A percentile compares a stretch with the other conserved stretches of the same genome.
phyloP scores from a whole-genome alignment of 2,329 filamentous ascomycete species.

The Alternaria infectoria region DNA sequence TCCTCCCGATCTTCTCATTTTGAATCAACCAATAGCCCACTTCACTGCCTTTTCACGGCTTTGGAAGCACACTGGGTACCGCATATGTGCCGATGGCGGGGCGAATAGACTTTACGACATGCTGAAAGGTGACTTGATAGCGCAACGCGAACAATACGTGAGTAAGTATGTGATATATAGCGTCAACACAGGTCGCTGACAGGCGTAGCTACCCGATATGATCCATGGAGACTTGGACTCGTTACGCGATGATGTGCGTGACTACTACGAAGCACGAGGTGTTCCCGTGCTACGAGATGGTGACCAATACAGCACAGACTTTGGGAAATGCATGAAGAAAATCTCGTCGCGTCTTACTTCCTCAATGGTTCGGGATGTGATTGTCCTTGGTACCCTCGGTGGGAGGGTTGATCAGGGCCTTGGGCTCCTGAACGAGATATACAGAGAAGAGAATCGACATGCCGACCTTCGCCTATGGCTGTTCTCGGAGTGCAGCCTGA shows the following conservation, averaged over 20 bases:
- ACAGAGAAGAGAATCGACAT: constrained; percentile 55
- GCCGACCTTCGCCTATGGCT: constrained; percentile 69
- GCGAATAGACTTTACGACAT: constrained; percentile 75
- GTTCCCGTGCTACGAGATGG: constrained; percentile 71
- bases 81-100: constrained; percentile 88
- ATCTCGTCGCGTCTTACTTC: constrained; percentile 54
- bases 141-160: constrained; percentile 39
- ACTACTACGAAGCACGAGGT: constrained; percentile 69
- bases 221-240: constrained; percentile 96
- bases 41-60: constrained; percentile 58
- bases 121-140: constrained; percentile 39
- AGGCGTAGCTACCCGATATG: constrained; percentile 54
- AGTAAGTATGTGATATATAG: constrained; percentile 9
- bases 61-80: constrained; percentile 63
- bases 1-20: constrained; percentile 50
- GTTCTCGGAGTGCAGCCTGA: constrained; percentile 79
- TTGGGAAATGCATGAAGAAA: constrained; percentile 76
- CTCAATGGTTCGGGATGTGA: constrained; percentile 62
- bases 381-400: constrained; percentile 83
- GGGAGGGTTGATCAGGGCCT: constrained; percentile 93
- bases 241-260: constrained; percentile 64
- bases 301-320: constrained; percentile 92
- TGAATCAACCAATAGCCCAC: constrained; percentile 53
- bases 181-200: constrained; percentile 15
- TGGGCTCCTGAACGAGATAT: constrained; percentile 86